Evolutionary conservation across 768 basidiomycete species (phyloP), one percentile per base, ranked within the genome.

Genomic region (Clavaria fumosa): DNA sequence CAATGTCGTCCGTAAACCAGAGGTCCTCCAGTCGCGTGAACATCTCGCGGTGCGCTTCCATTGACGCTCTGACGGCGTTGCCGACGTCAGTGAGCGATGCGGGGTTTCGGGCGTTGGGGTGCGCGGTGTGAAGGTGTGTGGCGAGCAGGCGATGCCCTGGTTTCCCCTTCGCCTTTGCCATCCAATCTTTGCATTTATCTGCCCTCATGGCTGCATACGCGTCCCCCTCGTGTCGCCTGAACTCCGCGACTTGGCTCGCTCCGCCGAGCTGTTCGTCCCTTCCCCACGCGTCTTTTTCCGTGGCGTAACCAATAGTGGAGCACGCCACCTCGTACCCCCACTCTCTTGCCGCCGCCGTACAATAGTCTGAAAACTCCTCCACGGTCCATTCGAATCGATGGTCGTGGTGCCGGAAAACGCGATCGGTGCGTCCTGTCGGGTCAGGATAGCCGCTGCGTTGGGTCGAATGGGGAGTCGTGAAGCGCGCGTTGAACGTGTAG

Each of bases 341-440:
- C 34, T 70, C 64, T 3, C 49, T 50, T 0, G 78, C 82, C 2
- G 57, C 60, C 0, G 48, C 50, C 7, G 55, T 44, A 49, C 84
- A 86, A 72, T 78, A 82, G 11, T 45, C 46, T 14, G 51, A 47
- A 50, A 86, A 93, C 48, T 91, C 88, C 2, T 72, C 70, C 0
- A 56, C 51, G 0, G 84, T 89, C 80, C 82, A 91, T 53, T 93
- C 88, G 44, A 90, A 86, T 47, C 88, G 80, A 55, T 93, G 88
- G 45, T 90, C 88, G 17, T 56, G 41, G 50, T 91, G 84, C 15
- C 88, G 66, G 59, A 89, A 90, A 20, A 80, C 54, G 1, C 86
- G 70, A 33, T 67, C 50, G 0, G 84, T 89, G 12, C 80, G 70
- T 10, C 65, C 61, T 0, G 85, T 89, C 2, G 89, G 85, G 54